phyloP scores from a whole-genome alignment of 2,329 filamentous ascomycete species.

The Leptographium wingfieldii region DNA sequence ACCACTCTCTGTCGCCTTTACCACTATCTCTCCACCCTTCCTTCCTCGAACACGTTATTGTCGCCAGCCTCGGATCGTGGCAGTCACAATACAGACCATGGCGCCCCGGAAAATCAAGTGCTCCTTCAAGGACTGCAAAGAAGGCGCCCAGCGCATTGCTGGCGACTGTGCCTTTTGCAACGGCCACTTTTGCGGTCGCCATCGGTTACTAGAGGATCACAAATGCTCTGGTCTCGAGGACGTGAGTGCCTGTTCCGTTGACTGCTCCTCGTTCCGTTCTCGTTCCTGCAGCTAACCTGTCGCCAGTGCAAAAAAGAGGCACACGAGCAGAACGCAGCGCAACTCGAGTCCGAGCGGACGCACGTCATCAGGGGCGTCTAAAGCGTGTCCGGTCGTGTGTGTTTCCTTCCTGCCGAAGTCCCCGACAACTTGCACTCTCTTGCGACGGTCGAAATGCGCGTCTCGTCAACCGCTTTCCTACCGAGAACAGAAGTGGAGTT shows the following conservation, averaged over 20 bases:
- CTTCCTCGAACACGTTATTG: not conserved
- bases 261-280: not conserved
- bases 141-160: conserved; percentile 80
- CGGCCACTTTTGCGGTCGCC: conserved; percentile 89
- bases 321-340: conserved; percentile 84
- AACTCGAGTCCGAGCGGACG: conserved; percentile 84
- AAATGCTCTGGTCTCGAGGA: conserved; percentile 87
- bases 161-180: conserved; percentile 94
- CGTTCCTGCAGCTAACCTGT: not conserved
- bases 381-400: conserved; percentile 8
- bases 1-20: not conserved
- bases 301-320: conserved; percentile 85
- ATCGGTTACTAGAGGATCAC: conserved; percentile 87
- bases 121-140: conserved; percentile 79
- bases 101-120: conserved; percentile 72
- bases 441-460: not conserved
- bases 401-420: not conserved
- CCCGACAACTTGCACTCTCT: not conserved
- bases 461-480: not conserved
- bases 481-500: not conserved
- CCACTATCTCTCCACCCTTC: conserved; percentile 1
- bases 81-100: conserved; percentile 25
- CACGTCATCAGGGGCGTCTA: conserved; percentile 87
- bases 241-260: conserved; percentile 33
- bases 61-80: not conserved